Percentiles rank a stretch among this genome's conserved stretches.
These are phyloP conservation scores for Xylaria telfairii DNA, from an alignment of 495 filamentous ascomycete genomes.

Conservation along the genomic window DNA sequence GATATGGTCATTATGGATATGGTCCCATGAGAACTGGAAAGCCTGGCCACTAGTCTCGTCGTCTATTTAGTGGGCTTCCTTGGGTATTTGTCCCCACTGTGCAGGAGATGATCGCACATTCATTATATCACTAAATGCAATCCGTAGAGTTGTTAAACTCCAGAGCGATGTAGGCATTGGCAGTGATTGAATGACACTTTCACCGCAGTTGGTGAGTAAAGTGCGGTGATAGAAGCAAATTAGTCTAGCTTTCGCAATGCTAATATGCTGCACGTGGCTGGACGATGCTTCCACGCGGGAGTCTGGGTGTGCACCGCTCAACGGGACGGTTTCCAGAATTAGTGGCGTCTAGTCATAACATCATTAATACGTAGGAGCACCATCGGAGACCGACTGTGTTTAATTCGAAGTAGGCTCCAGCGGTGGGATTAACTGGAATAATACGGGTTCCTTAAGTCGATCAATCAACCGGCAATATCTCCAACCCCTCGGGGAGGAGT, in stretches of 20 bases:
- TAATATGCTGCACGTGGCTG: background rate
- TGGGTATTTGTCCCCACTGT: background rate
- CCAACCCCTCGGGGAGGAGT: constrained; percentile 25
- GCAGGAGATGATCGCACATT: background rate
- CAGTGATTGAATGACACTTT: background rate
- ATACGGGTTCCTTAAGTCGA: background rate
- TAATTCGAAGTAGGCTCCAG: background rate
- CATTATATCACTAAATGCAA: background rate
- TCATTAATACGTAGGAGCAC: background rate
- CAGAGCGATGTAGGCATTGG: too few species aligned
- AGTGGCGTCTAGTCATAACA: background rate
- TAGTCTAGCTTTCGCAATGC: background rate
- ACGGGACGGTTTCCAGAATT: background rate
- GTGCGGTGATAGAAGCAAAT: background rate
- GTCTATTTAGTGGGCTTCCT: background rate
- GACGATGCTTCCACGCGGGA: background rate
- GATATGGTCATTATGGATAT: background rate
- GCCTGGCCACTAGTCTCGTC: background rate
- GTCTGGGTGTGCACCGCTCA: background rate
- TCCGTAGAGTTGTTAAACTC: too few species aligned
- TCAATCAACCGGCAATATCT: constrained; percentile 29
- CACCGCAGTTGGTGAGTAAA: too few species aligned
- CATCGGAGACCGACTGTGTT: background rate
- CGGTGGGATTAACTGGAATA: background rate
- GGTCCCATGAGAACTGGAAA: background rate